Conservation (phyloP, 768 basidiomycete species). For the Crepidotus variabilis region DNA sequence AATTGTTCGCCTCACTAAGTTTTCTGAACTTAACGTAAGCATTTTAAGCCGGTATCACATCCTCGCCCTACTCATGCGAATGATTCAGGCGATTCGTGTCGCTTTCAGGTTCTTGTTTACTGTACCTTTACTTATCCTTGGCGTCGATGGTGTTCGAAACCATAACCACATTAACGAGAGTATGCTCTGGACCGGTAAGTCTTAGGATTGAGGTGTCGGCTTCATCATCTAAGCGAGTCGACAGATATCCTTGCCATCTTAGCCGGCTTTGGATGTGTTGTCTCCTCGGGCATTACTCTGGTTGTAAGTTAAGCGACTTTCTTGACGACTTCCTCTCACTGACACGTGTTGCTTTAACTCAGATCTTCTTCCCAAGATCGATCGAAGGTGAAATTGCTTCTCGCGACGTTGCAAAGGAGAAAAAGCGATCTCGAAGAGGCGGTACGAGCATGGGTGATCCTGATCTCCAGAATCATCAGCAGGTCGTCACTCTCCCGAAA, state of each 20-base stretch:
- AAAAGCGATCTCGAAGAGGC: constrained; percentile 29
- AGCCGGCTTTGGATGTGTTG: constrained; percentile 52
- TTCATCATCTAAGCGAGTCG: too few species aligned
- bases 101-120: constrained; percentile 73
- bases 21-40: constrained; percentile 79
- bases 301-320: too few species aligned
- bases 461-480: constrained; percentile 16
- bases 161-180: constrained; percentile 65
- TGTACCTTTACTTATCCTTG: constrained; percentile 60
- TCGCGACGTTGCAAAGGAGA: constrained; percentile 41
- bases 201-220: not conserved
- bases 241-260: constrained; percentile 59
- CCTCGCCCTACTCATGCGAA: not conserved
- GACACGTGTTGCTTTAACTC: too few species aligned
- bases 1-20: constrained; percentile 71
- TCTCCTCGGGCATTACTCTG: constrained; percentile 74
- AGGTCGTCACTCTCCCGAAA: constrained; percentile 10
- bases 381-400: constrained; percentile 60
- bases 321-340: too few species aligned
- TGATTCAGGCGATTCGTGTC: constrained; percentile 62
- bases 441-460: constrained; percentile 16
- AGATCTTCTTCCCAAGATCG: constrained; percentile 87
- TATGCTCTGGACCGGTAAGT: constrained; percentile 47
- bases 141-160: constrained; percentile 61
- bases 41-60: not conserved